Evolutionary conservation across 306 rosid genomes (phyloP).

Genomic region (Adenanthera pavonina): DNA sequence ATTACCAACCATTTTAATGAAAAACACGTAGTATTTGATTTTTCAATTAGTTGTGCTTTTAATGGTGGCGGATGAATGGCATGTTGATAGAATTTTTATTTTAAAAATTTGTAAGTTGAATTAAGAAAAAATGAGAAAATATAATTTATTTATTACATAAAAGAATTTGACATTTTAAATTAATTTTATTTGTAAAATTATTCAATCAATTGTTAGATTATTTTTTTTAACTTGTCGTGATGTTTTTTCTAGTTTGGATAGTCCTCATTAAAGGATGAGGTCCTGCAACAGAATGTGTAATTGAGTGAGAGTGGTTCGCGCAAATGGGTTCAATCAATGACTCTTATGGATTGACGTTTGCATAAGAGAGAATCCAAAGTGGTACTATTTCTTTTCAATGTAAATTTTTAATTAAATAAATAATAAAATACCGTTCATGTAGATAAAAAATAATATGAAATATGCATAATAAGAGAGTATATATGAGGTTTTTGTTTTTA

Average conservation of each 20-base stretch:
- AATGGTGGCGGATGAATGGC: constrained; percentile 42
- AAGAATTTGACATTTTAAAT: background rate
- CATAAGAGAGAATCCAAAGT: background rate
- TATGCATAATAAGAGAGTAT: background rate
- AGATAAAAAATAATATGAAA: background rate
- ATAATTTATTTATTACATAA: background rate
- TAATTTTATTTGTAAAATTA: background rate
- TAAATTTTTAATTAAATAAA: background rate
- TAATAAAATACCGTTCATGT: background rate
- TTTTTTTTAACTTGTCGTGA: too few relatives aligned
- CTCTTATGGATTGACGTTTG: background rate
- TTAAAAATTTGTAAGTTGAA: background rate
- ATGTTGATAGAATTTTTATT: background rate
- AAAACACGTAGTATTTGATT: background rate
- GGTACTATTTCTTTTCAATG: background rate
- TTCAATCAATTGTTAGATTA: background rate
- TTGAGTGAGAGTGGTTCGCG: background rate
- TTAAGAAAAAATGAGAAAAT: background rate
- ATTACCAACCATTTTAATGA: constrained; percentile 52
- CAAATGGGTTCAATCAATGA: background rate
- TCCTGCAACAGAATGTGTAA: background rate
- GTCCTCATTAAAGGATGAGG: background rate
- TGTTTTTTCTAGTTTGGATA: background rate
- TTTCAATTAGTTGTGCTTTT: background rate
- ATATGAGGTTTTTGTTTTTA: too few relatives aligned